Base-by-base conservation (phyloP, 2,329 filamentous ascomycete species). In the Colletotrichum chrysophilum region DNA sequence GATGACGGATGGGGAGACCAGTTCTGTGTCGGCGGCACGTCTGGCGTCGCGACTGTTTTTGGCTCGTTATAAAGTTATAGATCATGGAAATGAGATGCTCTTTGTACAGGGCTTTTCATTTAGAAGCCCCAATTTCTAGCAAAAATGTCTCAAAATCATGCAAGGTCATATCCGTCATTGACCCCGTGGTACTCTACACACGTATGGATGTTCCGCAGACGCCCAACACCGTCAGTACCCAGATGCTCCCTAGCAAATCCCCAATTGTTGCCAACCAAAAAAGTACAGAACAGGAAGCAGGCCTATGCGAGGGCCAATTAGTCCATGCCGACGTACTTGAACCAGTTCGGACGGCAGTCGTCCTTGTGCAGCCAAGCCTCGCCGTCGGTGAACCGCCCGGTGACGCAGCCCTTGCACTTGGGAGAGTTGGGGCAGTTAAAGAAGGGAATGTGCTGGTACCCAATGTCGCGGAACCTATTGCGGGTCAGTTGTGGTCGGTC, bases 371-470 rank as follows among this genome's bases (percentile, higher is more conserved):
- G 87, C 89, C 93, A 98, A 34, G 92, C 87, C 81, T 96, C 96
- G 77, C 97, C 97, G 78, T 97, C 96, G 30, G 95, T 98, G 81
- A 98, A 94, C 75, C 94, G 92, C 66, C 96, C 97, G 1, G 95
- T 91, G n/a, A 93, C 90, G 83, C 96, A 98, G 78, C 95, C 95
- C 79, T 91, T 93, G 84, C 96, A 98, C 85, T 98, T 98, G 66
- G 95, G 94, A 69, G 94, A 98, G 86, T 98, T 98, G 77, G 97
- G 97, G 83, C 97, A 99, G 87, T 99, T 99, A 90, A 98, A 98
- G 87, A 98, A 99, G 61, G 97, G 97, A 70, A 98, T 96, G 80
- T 99, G 97, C 81, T 98, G 96, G 87, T 99, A 99, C 74, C 97
- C 97, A 79, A 99, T 98, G 83, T 99, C 97, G 70, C 96, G 96